These are phyloP conservation scores for Botryotinia convoluta DNA, from an alignment of 2,329 filamentous ascomycete genomes.

Conservation along the genomic window DNA sequence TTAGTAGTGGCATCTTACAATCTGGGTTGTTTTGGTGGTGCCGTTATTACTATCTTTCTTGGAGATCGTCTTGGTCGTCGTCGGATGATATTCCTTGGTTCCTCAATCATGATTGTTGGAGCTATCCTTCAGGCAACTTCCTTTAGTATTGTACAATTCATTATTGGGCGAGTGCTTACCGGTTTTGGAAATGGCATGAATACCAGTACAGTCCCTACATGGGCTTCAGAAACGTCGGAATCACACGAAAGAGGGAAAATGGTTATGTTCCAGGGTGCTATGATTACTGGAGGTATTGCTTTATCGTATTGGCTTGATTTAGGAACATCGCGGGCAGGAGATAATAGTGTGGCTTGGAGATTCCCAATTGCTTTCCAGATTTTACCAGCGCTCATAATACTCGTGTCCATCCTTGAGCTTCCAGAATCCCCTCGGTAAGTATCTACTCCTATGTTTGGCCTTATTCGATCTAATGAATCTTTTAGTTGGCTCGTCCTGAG, in stretches of 20 bases:
- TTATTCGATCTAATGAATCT: background rate
- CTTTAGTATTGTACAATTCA: conserved; percentile 53
- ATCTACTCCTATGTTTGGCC: background rate
- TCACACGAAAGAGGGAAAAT: conserved; percentile 22
- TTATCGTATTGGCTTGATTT: conserved; percentile 22
- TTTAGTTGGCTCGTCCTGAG: conserved; percentile 39
- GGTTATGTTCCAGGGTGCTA: conserved; percentile 22
- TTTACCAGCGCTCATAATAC: conserved; percentile 15
- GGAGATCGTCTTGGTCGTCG: conserved; percentile 42
- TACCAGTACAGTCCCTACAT: conserved; percentile 43
- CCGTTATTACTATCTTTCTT: conserved; percentile 35
- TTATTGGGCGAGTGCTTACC: conserved; percentile 67
- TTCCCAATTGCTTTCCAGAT: conserved; percentile 23
- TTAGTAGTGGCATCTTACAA: conserved; percentile 38
- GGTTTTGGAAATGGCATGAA: conserved; percentile 70
- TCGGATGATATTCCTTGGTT: conserved; percentile 32
- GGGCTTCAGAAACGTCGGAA: conserved; percentile 23
- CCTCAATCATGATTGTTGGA: conserved; percentile 31
- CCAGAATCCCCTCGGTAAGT: conserved; percentile 38
- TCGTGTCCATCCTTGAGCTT: conserved; percentile 29
- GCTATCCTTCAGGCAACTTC: conserved; percentile 39
- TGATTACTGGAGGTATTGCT: conserved; percentile 20
- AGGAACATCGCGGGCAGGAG: conserved; percentile 13
- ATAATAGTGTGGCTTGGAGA: conserved; percentile 18
- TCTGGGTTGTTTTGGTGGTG: conserved; percentile 48